Conservation (phyloP, 2,329 filamentous ascomycete genomes). For the Stylonectria norvegica region DNA sequence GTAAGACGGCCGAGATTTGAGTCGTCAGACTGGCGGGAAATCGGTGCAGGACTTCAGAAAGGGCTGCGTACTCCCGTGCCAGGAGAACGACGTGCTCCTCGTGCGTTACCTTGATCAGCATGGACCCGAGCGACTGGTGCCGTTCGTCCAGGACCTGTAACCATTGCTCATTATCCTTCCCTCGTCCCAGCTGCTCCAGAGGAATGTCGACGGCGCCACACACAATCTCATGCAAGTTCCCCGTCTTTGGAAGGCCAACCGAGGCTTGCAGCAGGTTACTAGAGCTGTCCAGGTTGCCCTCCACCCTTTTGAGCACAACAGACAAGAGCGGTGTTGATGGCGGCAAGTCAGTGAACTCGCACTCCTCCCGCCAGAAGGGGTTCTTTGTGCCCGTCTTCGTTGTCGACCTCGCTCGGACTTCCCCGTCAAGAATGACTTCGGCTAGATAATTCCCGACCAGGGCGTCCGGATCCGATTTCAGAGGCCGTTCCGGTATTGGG, state of each 20-base stretch:
- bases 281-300: constrained; percentile 47
- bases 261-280: constrained; percentile 29
- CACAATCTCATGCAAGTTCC: constrained; percentile 47
- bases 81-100: constrained; percentile 90
- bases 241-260: constrained; percentile 34
- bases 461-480: constrained; percentile 38
- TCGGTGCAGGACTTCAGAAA: constrained; percentile 79
- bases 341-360: constrained; percentile 72
- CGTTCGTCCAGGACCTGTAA: constrained; percentile 75
- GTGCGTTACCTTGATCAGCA: constrained; percentile 77
- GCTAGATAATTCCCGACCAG: constrained; percentile 69
- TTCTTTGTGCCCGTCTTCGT: constrained; percentile 68
- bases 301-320: constrained; percentile 66
- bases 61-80: constrained; percentile 75
- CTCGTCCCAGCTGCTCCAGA: constrained; percentile 72
- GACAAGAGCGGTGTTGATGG: constrained; percentile 65
- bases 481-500: constrained; percentile 18
- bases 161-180: constrained; percentile 83
- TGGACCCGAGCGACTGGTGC: constrained; percentile 73
- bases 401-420: constrained; percentile 72
- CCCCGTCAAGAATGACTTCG: constrained; percentile 75
- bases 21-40: constrained; percentile 81
- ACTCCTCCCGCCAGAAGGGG: constrained; percentile 80
- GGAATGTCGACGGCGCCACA: constrained; percentile 78
- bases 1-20: constrained; percentile 76